Percentiles rank a stretch among this genome's conserved stretches.
Conservation (phyloP, 2,329 filamentous ascomycete genomes). For the Neopestalotiopsis sp. region DNA sequence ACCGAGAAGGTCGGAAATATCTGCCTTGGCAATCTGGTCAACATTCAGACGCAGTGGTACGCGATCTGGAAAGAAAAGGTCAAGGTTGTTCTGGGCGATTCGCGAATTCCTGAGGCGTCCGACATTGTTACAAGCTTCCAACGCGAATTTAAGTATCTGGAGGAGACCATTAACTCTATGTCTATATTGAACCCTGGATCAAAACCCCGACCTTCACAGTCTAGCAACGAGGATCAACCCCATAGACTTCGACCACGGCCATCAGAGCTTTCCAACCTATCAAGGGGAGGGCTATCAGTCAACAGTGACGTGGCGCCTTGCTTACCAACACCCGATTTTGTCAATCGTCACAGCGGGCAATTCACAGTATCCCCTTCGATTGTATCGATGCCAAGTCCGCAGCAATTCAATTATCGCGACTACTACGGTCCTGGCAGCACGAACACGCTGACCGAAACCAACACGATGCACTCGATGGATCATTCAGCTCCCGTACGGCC, state of each 20-base stretch:
- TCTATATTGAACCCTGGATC: conserved; percentile 79
- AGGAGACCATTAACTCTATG: conserved; percentile 73
- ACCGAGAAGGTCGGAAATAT: conserved; percentile 86
- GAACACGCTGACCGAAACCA: conserved; percentile 61
- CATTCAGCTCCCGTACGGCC: conserved; percentile 53
- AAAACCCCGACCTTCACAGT: conserved; percentile 63
- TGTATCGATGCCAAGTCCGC: conserved; percentile 51
- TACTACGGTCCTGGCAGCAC: conserved; percentile 51
- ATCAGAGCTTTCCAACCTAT: conserved; percentile 48
- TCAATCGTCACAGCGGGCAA: conserved; percentile 68
- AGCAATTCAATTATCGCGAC: conserved; percentile 62
- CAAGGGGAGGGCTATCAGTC: conserved; percentile 64
- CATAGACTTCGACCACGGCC: conserved; percentile 55
- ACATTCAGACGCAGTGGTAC: conserved; percentile 85
- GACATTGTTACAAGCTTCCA: conserved; percentile 81
- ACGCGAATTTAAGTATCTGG: conserved; percentile 77
- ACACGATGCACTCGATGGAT: conserved; percentile 61
- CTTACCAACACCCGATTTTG: conserved; percentile 70
- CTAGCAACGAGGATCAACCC: conserved; percentile 59
- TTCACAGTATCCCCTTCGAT: conserved; percentile 65
- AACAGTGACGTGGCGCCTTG: conserved; percentile 67
- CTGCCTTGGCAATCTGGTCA: conserved; percentile 82
- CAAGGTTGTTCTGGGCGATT: conserved; percentile 71
- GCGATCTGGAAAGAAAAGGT: conserved; percentile 84
- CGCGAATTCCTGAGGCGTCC: conserved; percentile 67